Conservation (phyloP, 1,284 basidiomycete genomes). For the Fomitopsis schrenkii region DNA sequence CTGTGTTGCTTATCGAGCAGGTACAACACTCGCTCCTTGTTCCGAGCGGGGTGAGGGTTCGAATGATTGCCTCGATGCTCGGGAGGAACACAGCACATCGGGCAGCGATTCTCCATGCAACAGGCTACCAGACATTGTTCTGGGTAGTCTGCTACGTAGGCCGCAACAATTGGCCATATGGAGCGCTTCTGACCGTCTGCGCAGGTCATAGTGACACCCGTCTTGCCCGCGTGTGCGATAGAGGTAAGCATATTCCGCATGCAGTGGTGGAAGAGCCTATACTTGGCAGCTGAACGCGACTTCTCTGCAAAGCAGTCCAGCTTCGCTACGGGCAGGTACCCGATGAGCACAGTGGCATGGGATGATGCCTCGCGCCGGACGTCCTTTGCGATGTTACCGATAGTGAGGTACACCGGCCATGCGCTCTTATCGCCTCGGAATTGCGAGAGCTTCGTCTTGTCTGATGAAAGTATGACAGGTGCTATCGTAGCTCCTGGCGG, state of each 20-base stretch:
- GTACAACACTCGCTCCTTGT: neutral
- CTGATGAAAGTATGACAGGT: conserved; percentile 36
- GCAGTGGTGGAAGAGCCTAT: conserved; percentile 19
- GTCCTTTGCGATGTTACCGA: conserved; percentile 32
- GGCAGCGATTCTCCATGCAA: conserved; percentile 1
- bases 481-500: conserved; percentile 31
- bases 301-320: conserved; percentile 27
- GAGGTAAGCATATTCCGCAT: conserved; percentile 14
- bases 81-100: neutral
- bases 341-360: conserved; percentile 23
- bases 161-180: conserved; percentile 16
- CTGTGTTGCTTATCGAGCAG: too few species aligned
- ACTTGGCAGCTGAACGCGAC: conserved; percentile 10
- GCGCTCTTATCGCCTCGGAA: conserved; percentile 32
- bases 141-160: conserved; percentile 18
- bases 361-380: conserved; percentile 22
- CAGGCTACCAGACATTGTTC: conserved; percentile 18
- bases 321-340: conserved; percentile 35
- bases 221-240: conserved; percentile 3
- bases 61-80: neutral
- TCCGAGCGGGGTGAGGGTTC: neutral
- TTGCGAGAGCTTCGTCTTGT: conserved; percentile 33
- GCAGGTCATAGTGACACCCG: conserved; percentile 13
- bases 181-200: conserved; percentile 10
- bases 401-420: conserved; percentile 33